Evolutionary conservation across 176 grass and related monocot genomes (phyloP).

Genomic region (Ensete ventricosum): DNA sequence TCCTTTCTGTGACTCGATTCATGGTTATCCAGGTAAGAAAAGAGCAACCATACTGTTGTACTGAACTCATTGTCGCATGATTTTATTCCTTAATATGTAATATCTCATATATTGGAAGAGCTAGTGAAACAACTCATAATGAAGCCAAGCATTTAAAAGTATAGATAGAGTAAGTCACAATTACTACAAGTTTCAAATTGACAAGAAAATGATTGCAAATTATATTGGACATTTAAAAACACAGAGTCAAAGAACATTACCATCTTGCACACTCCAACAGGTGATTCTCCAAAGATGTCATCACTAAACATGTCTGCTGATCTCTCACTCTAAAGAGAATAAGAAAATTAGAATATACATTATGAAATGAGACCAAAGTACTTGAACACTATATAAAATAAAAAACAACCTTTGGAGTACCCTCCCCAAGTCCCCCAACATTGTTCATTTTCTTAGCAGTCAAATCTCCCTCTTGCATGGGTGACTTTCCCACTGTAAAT

Average conservation of each 20-base stretch:
- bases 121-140: background rate
- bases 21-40: too few species aligned
- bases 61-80: background rate
- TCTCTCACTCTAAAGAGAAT: conserved; percentile 61
- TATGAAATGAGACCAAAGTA: background rate
- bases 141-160: background rate
- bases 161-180: background rate
- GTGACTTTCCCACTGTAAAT: conserved; percentile 70
- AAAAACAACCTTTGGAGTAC: conserved; percentile 65
- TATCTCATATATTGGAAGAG: background rate
- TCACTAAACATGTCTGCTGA: conserved; percentile 90
- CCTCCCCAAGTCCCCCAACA: conserved; percentile 69
- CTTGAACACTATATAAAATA: conserved; percentile 17
- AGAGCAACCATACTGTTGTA: too few species aligned
- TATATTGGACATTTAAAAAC: background rate
- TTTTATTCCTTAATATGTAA: background rate
- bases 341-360: background rate
- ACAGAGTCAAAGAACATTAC: conserved; percentile 30
- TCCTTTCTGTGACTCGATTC: too few species aligned
- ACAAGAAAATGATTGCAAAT: background rate
- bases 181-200: background rate
- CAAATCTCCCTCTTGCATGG: conserved; percentile 29
- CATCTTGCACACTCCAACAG: conserved; percentile 57
- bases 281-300: conserved; percentile 96
- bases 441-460: conserved; percentile 23